These are phyloP conservation scores for Myrmaecium sp. DNA, from an alignment of 2,329 filamentous ascomycete species.

Conservation along the genomic window DNA sequence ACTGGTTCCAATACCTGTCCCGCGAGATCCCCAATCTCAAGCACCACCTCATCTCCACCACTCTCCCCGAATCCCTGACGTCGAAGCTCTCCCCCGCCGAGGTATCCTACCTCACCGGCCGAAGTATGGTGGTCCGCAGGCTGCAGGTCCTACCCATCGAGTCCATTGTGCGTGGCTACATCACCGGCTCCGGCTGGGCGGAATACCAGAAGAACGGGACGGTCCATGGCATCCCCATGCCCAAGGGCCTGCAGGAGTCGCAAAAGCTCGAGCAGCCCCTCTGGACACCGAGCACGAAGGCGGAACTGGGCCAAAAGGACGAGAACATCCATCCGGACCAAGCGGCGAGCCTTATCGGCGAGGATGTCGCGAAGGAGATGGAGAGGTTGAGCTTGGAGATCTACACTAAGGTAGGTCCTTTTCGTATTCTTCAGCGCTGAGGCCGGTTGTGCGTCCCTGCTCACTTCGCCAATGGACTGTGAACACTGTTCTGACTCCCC, in stretches of 20 bases:
- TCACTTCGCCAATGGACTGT: not conserved
- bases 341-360: constrained; percentile 45
- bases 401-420: constrained; percentile 36
- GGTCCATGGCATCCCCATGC: constrained; percentile 59
- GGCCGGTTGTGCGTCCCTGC: not conserved
- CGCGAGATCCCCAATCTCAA: constrained; percentile 38
- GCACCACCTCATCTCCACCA: constrained; percentile 45
- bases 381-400: constrained; percentile 47
- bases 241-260: constrained; percentile 52
- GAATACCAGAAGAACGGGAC: constrained; percentile 62
- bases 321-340: constrained; percentile 64
- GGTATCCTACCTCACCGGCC: constrained; percentile 35
- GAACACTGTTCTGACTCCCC: constrained; percentile 1
- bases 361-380: constrained; percentile 45
- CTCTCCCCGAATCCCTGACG: constrained; percentile 35
- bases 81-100: constrained; percentile 7
- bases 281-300: constrained; percentile 75
- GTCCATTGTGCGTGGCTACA: constrained; percentile 77
- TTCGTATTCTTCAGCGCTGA: too few relatives aligned
- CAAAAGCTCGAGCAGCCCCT: constrained; percentile 52
- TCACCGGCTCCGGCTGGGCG: constrained; percentile 70
- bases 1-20: constrained; percentile 50
- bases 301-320: constrained; percentile 59
- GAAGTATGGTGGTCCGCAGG: constrained; percentile 62
- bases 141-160: constrained; percentile 64